Percentiles rank a stretch among this genome's conserved stretches.
Evolutionary conservation across 108 stramenopile genomes (phyloP).

Genomic region (Fragilaria crotonensis): DNA sequence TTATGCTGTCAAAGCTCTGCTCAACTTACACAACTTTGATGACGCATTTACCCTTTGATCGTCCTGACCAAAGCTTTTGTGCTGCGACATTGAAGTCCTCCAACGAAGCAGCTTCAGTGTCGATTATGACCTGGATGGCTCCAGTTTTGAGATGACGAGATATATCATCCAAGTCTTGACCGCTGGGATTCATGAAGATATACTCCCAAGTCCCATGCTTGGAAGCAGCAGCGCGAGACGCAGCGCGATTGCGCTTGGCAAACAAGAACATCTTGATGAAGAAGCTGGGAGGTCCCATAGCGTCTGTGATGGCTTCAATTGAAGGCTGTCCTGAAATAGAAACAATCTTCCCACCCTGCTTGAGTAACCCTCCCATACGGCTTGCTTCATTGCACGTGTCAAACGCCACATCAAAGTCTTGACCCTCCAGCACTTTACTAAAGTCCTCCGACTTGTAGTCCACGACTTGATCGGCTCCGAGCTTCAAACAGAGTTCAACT

Average conservation of each 20-base stretch:
- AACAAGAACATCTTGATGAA: neutral
- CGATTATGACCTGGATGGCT: conserved; percentile 7
- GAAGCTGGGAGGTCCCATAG: neutral
- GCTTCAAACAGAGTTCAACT: conserved; percentile 8
- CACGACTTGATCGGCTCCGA: conserved; percentile 22
- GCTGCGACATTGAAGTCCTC: neutral
- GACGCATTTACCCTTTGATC: conserved; percentile 8
- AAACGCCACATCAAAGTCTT: conserved; percentile 20
- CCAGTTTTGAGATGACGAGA: conserved; percentile 2
- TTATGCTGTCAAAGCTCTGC: too few species aligned
- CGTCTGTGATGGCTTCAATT: conserved; percentile 4
- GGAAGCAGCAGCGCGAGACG: neutral
- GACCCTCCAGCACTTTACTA: conserved; percentile 6
- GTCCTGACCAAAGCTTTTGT: conserved; percentile 10
- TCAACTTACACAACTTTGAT: neutral
- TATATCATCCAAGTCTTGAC: conserved; percentile 5
- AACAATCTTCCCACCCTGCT: conserved; percentile 11
- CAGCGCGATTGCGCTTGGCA: conserved; percentile 2
- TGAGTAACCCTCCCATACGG: neutral
- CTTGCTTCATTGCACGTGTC: conserved; percentile 8
- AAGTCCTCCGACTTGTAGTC: conserved; percentile 9
- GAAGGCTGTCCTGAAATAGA: neutral
- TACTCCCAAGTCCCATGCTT: conserved; percentile 13
- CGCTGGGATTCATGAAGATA: conserved; percentile 8
- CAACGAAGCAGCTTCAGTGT: conserved; percentile 6